phyloP scores from a whole-genome alignment of 441 rosid species.

The Corymbia calophylla region DNA sequence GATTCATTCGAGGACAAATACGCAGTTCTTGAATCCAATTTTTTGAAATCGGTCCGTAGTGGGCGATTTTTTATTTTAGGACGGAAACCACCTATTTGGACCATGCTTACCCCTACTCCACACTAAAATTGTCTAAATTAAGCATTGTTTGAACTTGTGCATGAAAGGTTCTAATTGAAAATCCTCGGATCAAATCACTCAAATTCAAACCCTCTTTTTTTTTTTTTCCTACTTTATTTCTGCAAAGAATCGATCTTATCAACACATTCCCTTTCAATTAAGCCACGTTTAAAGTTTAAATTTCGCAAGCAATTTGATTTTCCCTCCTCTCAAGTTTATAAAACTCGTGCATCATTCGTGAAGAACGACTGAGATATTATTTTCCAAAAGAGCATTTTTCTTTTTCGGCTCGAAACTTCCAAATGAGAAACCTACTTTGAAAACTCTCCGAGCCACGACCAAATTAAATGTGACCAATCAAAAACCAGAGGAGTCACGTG shows the following conservation, averaged over 20 bases:
- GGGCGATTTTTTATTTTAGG: too few relatives aligned
- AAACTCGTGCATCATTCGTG: neutral
- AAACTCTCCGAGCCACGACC: too few relatives aligned
- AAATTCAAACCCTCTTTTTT: neutral
- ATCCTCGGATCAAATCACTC: too few relatives aligned
- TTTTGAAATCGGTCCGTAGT: too few relatives aligned
- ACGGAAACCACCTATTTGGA: fast-evolving
- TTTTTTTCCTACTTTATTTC: neutral
- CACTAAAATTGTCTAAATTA: neutral
- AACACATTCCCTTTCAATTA: neutral
- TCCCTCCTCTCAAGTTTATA: neutral
- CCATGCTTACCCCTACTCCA: too few relatives aligned
- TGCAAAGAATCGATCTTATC: neutral
- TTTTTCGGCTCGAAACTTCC: neutral
- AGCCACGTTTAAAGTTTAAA: neutral
- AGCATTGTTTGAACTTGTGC: neutral
- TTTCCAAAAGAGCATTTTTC: neutral
- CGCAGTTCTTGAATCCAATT: too few relatives aligned
- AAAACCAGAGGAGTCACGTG: neutral
- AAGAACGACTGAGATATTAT: neutral
- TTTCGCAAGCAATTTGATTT: neutral
- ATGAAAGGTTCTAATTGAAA: too few relatives aligned
- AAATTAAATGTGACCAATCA: neutral
- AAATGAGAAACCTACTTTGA: neutral
- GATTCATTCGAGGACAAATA: too few relatives aligned